A percentile compares a stretch with the other conserved stretches of the same genome.
Conservation (phyloP, 2,329 filamentous ascomycete genomes). For the Aureobasidium musti region DNA sequence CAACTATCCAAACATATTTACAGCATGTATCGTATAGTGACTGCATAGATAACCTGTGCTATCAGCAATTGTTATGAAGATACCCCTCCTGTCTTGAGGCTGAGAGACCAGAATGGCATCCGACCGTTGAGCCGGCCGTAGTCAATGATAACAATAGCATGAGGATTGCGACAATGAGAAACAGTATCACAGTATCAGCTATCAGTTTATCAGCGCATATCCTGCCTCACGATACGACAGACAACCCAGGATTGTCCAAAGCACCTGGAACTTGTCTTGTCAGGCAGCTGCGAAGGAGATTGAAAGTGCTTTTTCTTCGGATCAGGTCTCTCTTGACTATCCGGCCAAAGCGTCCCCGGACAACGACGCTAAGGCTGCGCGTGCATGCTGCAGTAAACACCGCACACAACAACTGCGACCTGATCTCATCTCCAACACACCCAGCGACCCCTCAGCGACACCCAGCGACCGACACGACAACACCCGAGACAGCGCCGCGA, state of each 20-base stretch:
- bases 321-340: neutral
- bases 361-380: constrained; percentile 21
- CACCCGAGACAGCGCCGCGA: constrained; percentile 20
- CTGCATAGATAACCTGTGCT: constrained; percentile 15
- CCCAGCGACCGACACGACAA: constrained; percentile 12
- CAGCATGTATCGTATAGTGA: neutral
- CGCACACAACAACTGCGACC: constrained; percentile 17
- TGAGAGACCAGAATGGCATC: constrained; percentile 15
- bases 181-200: neutral
- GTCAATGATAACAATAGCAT: constrained; percentile 17
- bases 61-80: constrained; percentile 1
- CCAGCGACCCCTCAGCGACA: constrained; percentile 19
- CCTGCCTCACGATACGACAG: constrained; percentile 6
- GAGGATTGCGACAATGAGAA: constrained; percentile 15
- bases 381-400: constrained; percentile 26
- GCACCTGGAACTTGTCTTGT: neutral
- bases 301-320: constrained; percentile 7
- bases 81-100: constrained; percentile 4
- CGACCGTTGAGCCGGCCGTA: constrained; percentile 21
- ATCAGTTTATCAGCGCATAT: neutral
- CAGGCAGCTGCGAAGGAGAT: constrained; percentile 22
- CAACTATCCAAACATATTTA: neutral
- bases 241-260: neutral
- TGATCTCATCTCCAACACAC: constrained; percentile 8
- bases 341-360: constrained; percentile 20